Base-by-base conservation (phyloP, 2,329 filamentous ascomycete genomes). In the Aspergillus tubingensis region DNA sequence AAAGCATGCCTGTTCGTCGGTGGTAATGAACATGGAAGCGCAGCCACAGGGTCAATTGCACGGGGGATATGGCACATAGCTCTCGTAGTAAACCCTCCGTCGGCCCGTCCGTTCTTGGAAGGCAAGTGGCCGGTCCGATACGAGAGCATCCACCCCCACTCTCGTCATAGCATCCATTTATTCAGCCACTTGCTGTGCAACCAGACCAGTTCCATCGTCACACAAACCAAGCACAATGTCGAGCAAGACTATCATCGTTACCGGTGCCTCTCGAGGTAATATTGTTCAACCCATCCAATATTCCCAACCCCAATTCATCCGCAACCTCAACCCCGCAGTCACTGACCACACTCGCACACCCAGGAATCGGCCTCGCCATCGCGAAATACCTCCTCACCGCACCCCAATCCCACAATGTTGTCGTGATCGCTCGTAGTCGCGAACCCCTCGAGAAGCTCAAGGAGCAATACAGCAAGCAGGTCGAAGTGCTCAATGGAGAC, bases 211-310 rank as follows among this genome's bases (percentile, higher is more conserved):
- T 8, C 25, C 25, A 27, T 27, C 25, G 25, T 27, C 25, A 27
- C 25, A 27, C 25, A 27, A 27, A 8, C 25, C 25, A 27, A 36
- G 38, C n/a, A 62, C 49, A 32, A 82, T 84, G 78, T 55, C 79
- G n/a, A 75, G 83, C 7, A 90, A 91, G 72, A 87, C 86, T 21
- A 85, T 92, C 70, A 87, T 92, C 61, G 80, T 93, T 25, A 89
- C 87, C 1, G 87, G 87, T 58, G 87, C 87, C 60, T 88, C 86
- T 1, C 79, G 85, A 77, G 86, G 86, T 83, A 68, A 39, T 32
- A 52, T 1, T 11, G 23, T 56, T 39, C 23, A 52, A n/a, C 44
- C 21, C 15, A 13, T n/a, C 30, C 17, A 11, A 38, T 36, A 8
- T 58, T 41, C n/a, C 19, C 32, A 11, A 23, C 11, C 7, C 11